These are phyloP conservation scores for Pichia kluyveri DNA, from an alignment of 805 yeast genomes.

Conservation along the genomic window DNA sequence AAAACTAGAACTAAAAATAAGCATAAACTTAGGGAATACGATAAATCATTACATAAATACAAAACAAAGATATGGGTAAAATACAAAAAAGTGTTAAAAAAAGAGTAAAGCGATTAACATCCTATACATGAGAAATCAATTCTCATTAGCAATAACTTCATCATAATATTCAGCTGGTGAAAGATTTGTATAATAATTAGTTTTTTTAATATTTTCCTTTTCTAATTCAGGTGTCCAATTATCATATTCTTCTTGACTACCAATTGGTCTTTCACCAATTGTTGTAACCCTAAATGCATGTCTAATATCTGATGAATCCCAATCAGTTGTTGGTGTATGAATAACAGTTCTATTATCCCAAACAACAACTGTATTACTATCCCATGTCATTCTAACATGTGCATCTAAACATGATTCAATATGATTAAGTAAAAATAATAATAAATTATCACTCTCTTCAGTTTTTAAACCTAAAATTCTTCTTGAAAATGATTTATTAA, in stretches of 20 bases:
- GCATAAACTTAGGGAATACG: too few species aligned
- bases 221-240: constrained; percentile 26
- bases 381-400: constrained; percentile 65
- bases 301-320: constrained; percentile 58
- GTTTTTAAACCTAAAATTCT: constrained; percentile 63
- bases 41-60: too few species aligned
- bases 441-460: constrained; percentile 57
- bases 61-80: too few species aligned
- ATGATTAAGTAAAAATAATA: constrained; percentile 47
- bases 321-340: constrained; percentile 65
- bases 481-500: constrained; percentile 55
- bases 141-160: not conserved
- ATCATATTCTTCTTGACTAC: constrained; percentile 23
- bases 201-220: constrained; percentile 10
- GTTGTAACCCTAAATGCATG: constrained; percentile 71
- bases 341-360: constrained; percentile 74
- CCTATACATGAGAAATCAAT: constrained; percentile 27
- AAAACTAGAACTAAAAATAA: too few species aligned
- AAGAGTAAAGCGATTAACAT: too few species aligned
- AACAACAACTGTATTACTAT: constrained; percentile 57
- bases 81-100: too few species aligned
- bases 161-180: constrained; percentile 17
- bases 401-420: constrained; percentile 46
- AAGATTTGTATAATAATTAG: constrained; percentile 12
- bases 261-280: constrained; percentile 58